These are phyloP conservation scores for Penicillium alfredii DNA, from an alignment of 495 filamentous ascomycete species.

Conservation along the genomic window DNA sequence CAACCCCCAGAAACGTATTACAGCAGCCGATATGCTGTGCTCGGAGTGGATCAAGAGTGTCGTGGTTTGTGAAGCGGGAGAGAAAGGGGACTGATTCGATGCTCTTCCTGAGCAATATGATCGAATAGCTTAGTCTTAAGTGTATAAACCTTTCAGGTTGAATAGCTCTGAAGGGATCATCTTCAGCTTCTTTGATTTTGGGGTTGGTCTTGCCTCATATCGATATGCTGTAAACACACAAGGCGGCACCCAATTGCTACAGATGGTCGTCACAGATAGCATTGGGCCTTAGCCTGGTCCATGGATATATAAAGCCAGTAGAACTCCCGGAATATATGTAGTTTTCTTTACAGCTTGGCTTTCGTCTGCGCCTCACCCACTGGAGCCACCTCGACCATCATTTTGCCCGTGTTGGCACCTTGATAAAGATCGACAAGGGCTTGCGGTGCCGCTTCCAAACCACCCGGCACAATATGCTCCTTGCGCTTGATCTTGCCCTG, in stretches of 20 bases:
- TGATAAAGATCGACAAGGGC: slow-evolving; percentile 45
- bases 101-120: too few relatives aligned
- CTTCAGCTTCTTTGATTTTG: too few relatives aligned
- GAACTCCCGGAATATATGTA: too few relatives aligned
- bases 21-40: slow-evolving; percentile 7
- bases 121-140: too few relatives aligned
- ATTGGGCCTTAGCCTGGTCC: too few relatives aligned
- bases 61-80: slow-evolving; percentile 18
- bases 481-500: slow-evolving; percentile 53
- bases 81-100: slow-evolving; percentile 9
- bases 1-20: slow-evolving; percentile 13
- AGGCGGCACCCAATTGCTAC: too few relatives aligned
- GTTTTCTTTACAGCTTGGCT: slow-evolving; percentile 32
- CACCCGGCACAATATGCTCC: slow-evolving; percentile 49
- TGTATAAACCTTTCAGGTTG: too few relatives aligned
- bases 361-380: slow-evolving; percentile 29
- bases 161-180: too few relatives aligned
- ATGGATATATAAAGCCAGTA: too few relatives aligned
- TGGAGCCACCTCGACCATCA: slow-evolving; percentile 44
- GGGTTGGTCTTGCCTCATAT: too few relatives aligned
- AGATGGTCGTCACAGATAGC: too few relatives aligned
- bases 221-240: too few relatives aligned
- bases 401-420: slow-evolving; percentile 49
- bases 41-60: slow-evolving; percentile 23
- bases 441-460: slow-evolving; percentile 44